A percentile compares a stretch with the other conserved stretches of the same genome.
Evolutionary conservation across 2,329 filamentous ascomycete species (phyloP).

Genomic region (Penicillium expansum): DNA sequence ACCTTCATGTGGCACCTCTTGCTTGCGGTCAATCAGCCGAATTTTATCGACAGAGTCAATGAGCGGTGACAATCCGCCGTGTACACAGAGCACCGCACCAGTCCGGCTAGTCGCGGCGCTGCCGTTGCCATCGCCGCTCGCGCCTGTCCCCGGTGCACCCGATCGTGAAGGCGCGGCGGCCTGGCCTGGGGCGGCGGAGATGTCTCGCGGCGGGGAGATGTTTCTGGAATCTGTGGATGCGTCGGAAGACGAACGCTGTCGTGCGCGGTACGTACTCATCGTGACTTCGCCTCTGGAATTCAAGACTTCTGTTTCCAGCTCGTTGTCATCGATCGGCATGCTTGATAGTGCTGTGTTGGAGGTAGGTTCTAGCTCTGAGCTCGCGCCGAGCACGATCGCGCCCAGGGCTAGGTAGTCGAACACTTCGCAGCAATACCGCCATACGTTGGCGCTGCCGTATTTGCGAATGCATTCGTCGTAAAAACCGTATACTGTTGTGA

Average conservation of each 20-base stretch:
- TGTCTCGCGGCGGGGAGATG: conserved; percentile 42
- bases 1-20: conserved; percentile 97
- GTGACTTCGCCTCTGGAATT: conserved; percentile 79
- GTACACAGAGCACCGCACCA: conserved; percentile 89
- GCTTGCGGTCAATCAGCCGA: conserved; percentile 87
- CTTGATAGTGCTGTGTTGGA: conserved; percentile 49
- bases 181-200: conserved; percentile 43
- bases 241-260: conserved; percentile 33
- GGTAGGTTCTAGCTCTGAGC: conserved; percentile 62
- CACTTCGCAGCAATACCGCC: conserved; percentile 76
- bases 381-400: conserved; percentile 79
- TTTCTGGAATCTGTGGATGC: conserved; percentile 36
- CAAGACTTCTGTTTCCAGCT: conserved; percentile 89
- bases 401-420: conserved; percentile 75
- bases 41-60: conserved; percentile 97
- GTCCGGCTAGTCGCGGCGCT: conserved; percentile 52
- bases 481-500: conserved; percentile 75
- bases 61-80: conserved; percentile 86
- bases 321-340: conserved; percentile 59
- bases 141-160: conserved; percentile 76
- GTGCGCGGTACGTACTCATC: conserved; percentile 48
- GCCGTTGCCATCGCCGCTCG: conserved; percentile 65
- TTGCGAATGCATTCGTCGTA: conserved; percentile 76
- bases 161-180: conserved; percentile 50
- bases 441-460: conserved; percentile 73